Evolutionary conservation across 1,139 yeast species (phyloP), one percentile per base, ranked within the genome.

Genomic region (Geotrichum restrictum): DNA sequence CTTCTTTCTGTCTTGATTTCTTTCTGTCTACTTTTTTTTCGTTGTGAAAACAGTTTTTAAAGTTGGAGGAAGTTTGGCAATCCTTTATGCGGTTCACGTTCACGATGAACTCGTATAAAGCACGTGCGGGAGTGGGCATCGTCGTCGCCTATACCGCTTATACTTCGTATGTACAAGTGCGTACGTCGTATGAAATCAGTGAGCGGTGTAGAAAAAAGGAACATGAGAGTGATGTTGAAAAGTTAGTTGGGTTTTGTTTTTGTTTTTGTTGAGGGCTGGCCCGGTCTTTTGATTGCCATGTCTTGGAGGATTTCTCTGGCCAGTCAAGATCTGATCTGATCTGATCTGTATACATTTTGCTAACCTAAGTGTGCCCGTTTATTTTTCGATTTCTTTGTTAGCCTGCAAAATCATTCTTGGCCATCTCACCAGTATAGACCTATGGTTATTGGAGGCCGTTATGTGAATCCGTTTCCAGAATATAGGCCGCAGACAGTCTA

Each of bases 391-490:
- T 48, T 4, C n/a, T n/a, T n/a, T 53, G 59, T 29, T 62, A 64
- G 48, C 59, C 62, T 48, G 64, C 64, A 60, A 39, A 56, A 62
- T 33, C 72, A 72, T 52, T 73, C 72, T 51, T 60, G 75, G 61
- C 72, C 77, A 50, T 57, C 62, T 5, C 53, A 52, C 29, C 61
- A 62, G 49, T 69, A 59, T 52, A 63, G 69, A 3, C 64, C 71
- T n/a, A 60, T 88, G 55, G 77, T 79, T 8, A 77, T 91, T 0
- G 80, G 81, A 10, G 97, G 97, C 6, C 75, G 89, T 65, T 91
- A 80, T 69, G 94, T 88, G 52, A 91, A 91, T 64, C 98, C 98
- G 1, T 91, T 91, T 64, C 79, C 78, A n/a, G 96, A 91, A 64
- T 91, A 91, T 65, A 74, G 97, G 46, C 85, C 91, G 2, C 97